These are phyloP conservation scores for Trametes sp. DNA, from an alignment of 1,284 basidiomycete genomes.

Conservation along the genomic window DNA sequence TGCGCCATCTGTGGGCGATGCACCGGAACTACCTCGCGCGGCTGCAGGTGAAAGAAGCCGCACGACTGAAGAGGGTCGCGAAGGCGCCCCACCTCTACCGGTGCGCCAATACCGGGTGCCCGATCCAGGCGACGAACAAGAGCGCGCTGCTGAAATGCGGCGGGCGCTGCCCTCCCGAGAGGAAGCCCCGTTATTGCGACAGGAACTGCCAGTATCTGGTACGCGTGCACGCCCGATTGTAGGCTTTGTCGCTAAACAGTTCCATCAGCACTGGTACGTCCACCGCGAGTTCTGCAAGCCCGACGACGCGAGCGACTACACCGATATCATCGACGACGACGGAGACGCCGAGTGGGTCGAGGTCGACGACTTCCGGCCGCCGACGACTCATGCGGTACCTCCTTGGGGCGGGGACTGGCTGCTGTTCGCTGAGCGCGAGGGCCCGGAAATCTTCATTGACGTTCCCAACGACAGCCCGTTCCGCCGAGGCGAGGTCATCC, in stretches of 20 bases:
- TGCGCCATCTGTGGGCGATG: neutral
- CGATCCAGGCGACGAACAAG: slow-evolving; percentile 11
- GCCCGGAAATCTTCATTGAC: slow-evolving; percentile 16
- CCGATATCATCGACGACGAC: slow-evolving; percentile 1
- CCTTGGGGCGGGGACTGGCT: neutral
- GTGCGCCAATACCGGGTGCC: slow-evolving; percentile 20
- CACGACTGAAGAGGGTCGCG: slow-evolving; percentile 3
- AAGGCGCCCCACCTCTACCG: slow-evolving; percentile 13
- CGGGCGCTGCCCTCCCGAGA: slow-evolving; percentile 9
- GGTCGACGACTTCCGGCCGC: neutral
- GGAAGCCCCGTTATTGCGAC: slow-evolving; percentile 24
- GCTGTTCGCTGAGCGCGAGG: slow-evolving; percentile 1
- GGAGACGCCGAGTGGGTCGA: slow-evolving; percentile 10
- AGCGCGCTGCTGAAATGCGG: slow-evolving; percentile 10
- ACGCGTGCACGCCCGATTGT: neutral
- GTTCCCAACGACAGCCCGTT: slow-evolving; percentile 6
- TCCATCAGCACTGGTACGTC: slow-evolving; percentile 7
- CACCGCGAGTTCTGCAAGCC: slow-evolving; percentile 14
- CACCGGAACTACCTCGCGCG: slow-evolving; percentile 2
- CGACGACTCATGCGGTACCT: neutral
- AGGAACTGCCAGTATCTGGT: too few relatives aligned
- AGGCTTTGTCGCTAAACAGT: neutral
- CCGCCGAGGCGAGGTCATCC: slow-evolving; percentile 3
- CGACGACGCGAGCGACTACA: neutral
- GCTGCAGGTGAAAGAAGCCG: neutral